phyloP scores from a whole-genome alignment of 2,329 filamentous ascomycete species.

The Fusarium papillatum region DNA sequence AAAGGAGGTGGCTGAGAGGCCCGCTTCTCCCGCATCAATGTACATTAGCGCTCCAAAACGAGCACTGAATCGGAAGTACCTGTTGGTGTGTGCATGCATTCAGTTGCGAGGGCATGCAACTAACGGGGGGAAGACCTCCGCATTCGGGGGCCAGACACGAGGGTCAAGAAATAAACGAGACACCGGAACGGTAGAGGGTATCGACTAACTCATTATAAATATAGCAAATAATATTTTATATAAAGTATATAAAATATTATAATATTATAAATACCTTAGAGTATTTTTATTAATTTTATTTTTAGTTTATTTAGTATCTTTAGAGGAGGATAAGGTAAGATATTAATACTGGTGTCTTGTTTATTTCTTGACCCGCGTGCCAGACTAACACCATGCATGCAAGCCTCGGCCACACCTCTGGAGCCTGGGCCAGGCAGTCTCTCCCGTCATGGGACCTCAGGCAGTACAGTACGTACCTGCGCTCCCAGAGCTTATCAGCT shows the following conservation, averaged over 20 bases:
- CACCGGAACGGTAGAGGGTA: no score
- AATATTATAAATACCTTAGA: no score
- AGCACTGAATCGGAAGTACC: background rate
- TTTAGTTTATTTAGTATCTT: no score
- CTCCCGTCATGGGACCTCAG: background rate
- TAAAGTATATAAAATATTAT: no score
- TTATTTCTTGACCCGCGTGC: no score
- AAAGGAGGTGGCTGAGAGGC: conserved; percentile 20
- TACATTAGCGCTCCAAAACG: conserved; percentile 5
- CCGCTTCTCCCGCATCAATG: conserved; percentile 15
- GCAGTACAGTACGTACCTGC: conserved; percentile 22
- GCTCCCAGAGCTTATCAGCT: conserved; percentile 34
- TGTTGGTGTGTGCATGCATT: background rate
- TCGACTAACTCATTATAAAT: no score
- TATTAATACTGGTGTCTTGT: no score
- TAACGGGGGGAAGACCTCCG: conserved; percentile 20
- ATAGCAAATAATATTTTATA: no score
- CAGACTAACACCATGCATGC: conserved; percentile 4
- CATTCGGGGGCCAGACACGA: conserved; percentile 16
- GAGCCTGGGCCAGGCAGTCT: background rate
- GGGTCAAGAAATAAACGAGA: no score
- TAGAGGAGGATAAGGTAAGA: no score
- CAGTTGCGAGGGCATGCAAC: conserved; percentile 10
- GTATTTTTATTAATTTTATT: no score
- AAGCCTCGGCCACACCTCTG: background rate